Evolutionary conservation across 2,329 filamentous ascomycete species (phyloP), one percentile per base, ranked within the genome.

Genomic region (Trichoderma sp.): DNA sequence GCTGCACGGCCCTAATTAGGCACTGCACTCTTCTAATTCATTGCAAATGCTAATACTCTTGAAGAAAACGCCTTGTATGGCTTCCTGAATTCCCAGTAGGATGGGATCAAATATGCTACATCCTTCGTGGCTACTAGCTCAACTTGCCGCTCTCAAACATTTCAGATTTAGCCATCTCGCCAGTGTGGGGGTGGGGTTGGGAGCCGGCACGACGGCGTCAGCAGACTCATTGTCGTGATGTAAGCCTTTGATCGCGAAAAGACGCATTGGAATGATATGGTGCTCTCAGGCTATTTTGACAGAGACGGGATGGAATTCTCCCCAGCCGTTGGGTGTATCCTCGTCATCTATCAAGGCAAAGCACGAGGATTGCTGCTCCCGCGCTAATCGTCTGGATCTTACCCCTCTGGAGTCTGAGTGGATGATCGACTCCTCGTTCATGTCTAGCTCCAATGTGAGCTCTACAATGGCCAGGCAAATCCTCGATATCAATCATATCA

Each of bases 141-240:
- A 15, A 32, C 47, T 12, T 55, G 30, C 43, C 11, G 34, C 26
- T 23, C 28, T 55, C 63, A 28, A 66, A 28, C 39, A 58, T 4
- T 28, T 50, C n/a, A 61, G 20, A n/a, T 68, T 68, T 61, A 68
- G 66, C 66, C 66, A 68, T 53, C 39, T 34, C 55, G 39, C 36
- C 17, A 68, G 57, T 68, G 66, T 68, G 66, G 66, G 57, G 66
- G 66, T 53, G 66, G 66, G 66, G 66, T 68, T 47, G 11, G 55
- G 66, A 68, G 36, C 26, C 55, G 66, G 66, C 3, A 23, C 62
- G n/a, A 17, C 62, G 20, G 55, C 55, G 55, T 68, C 66, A 61
- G 66, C 66, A 68, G 66, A 68, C 66, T 68, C 23, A 13, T 28
- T 61, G 66, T 61, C 66, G 66, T 47, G 57, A 68, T 68, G 66